Percentiles rank a stretch among this genome's conserved stretches.
Evolutionary conservation across 345 rosid species (phyloP).

Genomic region (Populus simonii): DNA sequence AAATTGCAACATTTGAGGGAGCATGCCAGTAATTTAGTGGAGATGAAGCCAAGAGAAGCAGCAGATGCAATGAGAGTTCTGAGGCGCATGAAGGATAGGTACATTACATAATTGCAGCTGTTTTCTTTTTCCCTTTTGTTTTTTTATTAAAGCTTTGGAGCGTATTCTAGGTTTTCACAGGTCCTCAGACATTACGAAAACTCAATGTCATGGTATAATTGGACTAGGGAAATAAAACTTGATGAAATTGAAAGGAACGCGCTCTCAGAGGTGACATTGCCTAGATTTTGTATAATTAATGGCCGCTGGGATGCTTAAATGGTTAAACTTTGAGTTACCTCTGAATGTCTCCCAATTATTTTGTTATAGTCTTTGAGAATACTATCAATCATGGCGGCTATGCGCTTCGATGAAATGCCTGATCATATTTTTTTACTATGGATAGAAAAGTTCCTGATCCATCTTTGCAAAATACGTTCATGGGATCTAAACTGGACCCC

Average conservation of each 20-base stretch:
- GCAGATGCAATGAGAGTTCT: too few species aligned
- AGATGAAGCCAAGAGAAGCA: slow-evolving; percentile 42
- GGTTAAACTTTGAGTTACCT: background rate
- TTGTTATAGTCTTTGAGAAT: slow-evolving; percentile 51
- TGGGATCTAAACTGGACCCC: slow-evolving; percentile 43
- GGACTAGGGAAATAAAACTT: slow-evolving; percentile 75
- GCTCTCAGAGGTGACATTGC: slow-evolving; percentile 47
- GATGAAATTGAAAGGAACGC: slow-evolving; percentile 61
- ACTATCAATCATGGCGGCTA: slow-evolving; percentile 59
- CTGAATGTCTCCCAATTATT: slow-evolving; percentile 25
- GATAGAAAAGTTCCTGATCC: slow-evolving; percentile 42
- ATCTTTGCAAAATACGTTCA: slow-evolving; percentile 44
- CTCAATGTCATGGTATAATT: slow-evolving; percentile 59
- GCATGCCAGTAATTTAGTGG: slow-evolving; percentile 51
- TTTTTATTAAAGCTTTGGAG: slow-evolving; percentile 7
- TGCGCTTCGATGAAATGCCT: slow-evolving; percentile 63
- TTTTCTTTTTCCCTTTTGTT: too few species aligned
- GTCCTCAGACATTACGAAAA: slow-evolving; percentile 62
- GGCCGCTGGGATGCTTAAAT: background rate
- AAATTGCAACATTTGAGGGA: slow-evolving; percentile 52
- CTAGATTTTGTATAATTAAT: slow-evolving; percentile 4
- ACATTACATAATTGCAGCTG: too few species aligned
- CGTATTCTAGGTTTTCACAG: slow-evolving; percentile 52
- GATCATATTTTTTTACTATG: slow-evolving; percentile 52
- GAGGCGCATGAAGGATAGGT: too few species aligned